These are phyloP conservation scores for Mallotus nudiflorus DNA, from an alignment of 345 rosid genomes.

Conservation along the genomic window DNA sequence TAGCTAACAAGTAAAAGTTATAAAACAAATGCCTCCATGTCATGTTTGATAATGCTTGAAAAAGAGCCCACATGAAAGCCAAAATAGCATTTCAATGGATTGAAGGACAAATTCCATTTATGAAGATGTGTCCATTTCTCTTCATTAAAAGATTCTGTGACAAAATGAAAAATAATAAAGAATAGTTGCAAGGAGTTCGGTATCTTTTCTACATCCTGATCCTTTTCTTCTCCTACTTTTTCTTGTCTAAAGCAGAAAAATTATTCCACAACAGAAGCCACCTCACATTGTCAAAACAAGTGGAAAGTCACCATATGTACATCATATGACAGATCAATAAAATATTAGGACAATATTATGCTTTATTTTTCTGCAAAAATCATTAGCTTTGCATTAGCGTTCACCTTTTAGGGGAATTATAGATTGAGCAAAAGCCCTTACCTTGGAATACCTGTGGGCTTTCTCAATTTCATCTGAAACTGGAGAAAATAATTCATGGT, in stretches of 20 bases:
- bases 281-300: neutral
- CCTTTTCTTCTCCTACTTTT: no score
- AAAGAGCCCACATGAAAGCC: neutral
- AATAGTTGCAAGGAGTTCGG: neutral
- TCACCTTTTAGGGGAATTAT: neutral
- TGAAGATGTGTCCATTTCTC: neutral
- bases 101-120: neutral
- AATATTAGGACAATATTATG: neutral
- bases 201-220: neutral
- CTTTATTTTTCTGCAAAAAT: neutral
- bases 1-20: neutral
- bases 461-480: neutral
- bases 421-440: neutral
- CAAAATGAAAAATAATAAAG: neutral
- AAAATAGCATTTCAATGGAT: neutral
- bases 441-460: neutral
- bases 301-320: neutral
- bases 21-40: neutral
- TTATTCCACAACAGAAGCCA: neutral
- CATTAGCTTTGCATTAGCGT: neutral
- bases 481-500: neutral
- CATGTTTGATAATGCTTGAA: neutral
- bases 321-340: neutral
- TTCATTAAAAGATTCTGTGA: neutral
- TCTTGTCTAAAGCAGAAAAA: no score